phyloP scores from a whole-genome alignment of 306 rosid genomes.

The Carpinus fangiana region DNA sequence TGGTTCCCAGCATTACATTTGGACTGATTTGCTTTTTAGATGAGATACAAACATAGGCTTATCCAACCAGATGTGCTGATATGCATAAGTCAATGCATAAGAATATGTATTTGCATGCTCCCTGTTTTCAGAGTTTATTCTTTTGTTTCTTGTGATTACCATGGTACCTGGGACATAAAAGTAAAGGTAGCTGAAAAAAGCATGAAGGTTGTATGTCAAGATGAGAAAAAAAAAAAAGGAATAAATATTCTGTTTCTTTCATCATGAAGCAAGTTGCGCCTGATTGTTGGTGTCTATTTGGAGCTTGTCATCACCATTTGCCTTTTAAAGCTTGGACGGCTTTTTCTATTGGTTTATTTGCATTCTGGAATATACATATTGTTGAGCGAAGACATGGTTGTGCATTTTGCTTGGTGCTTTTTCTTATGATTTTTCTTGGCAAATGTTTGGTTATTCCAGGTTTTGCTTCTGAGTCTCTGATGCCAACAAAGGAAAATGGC shows the following conservation, averaged over 20 bases:
- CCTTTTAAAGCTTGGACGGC: background rate
- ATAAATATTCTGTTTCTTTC: background rate
- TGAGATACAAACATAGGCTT: background rate
- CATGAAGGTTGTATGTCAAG: background rate
- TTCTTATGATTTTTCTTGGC: background rate
- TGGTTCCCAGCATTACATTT: background rate
- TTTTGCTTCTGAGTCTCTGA: constrained; percentile 51
- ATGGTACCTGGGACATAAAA: background rate
- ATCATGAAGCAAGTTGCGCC: background rate
- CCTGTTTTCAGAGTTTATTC: background rate
- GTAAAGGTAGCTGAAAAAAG: background rate
- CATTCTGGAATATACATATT: background rate
- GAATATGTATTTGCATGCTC: background rate
- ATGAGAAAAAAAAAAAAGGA: background rate
- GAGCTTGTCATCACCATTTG: background rate
- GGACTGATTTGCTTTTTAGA: background rate
- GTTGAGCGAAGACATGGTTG: background rate
- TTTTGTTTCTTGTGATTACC: background rate
- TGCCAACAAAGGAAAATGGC: constrained; percentile 45
- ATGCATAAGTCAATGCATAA: background rate
- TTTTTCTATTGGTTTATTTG: background rate
- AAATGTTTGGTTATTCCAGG: constrained; percentile 44
- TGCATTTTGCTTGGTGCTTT: background rate
- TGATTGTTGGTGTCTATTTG: background rate
- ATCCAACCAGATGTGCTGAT: background rate